These are phyloP conservation scores for Dichotomopilus funicola DNA, from an alignment of 2,329 filamentous ascomycete species.

Conservation along the genomic window DNA sequence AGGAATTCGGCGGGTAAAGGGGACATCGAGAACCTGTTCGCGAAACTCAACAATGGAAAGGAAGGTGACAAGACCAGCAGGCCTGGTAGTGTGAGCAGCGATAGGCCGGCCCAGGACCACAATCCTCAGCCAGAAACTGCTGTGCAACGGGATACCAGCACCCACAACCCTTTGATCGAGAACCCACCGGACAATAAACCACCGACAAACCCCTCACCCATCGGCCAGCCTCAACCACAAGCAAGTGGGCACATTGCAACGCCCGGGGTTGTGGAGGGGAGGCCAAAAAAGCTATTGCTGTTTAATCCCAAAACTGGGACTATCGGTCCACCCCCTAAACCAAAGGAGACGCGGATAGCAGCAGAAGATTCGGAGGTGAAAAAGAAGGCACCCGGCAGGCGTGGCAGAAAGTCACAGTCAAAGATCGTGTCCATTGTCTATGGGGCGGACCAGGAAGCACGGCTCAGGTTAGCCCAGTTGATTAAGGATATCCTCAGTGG, in stretches of 20 bases:
- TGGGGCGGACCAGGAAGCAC: conserved; percentile 40
- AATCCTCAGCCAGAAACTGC: background rate
- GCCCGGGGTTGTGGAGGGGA: conserved; percentile 15
- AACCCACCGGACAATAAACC: too few species aligned
- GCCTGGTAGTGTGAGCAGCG: background rate
- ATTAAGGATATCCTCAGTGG: conserved; percentile 56
- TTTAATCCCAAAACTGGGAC: conserved; percentile 57
- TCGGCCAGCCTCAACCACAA: background rate
- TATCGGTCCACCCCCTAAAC: conserved; percentile 53
- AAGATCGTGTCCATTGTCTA: conserved; percentile 55
- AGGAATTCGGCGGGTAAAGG: conserved; percentile 10
- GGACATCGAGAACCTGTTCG: conserved; percentile 25
- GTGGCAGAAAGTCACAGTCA: conserved; percentile 32
- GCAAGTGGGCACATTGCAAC: background rate
- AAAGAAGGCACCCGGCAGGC: conserved; percentile 24
- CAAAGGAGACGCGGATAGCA: conserved; percentile 35
- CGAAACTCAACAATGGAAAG: conserved; percentile 12
- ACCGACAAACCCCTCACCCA: background rate
- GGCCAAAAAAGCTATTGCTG: conserved; percentile 45
- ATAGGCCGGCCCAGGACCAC: background rate
- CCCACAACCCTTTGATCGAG: background rate
- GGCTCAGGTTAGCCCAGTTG: conserved; percentile 46
- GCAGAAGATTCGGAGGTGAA: conserved; percentile 11
- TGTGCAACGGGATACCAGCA: too few species aligned
- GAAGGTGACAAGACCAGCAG: conserved; percentile 7